Evolutionary conservation across 208 protist species (phyloP), one percentile per base, ranked within the genome.

Genomic region (Phytomonas sp.): DNA sequence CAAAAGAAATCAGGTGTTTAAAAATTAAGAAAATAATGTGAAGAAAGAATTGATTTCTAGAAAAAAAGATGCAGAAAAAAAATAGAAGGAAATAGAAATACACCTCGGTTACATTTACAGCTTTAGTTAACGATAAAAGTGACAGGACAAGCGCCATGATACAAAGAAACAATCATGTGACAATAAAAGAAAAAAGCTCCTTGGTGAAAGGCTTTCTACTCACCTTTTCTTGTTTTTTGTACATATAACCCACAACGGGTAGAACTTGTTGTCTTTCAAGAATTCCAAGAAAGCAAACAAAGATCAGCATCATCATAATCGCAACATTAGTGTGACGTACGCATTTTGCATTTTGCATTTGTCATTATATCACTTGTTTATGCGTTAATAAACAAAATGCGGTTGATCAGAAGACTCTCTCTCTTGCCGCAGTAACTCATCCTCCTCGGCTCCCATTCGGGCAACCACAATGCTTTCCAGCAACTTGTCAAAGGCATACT

Each of bases 401-500:
- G 40, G 40, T 46, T 46, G 40, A 46, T 46, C 40, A 46, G 7
- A 20, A 20, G 40, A 46, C 64, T 62, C 80, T 63, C 30, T 79
- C 62, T 95, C 76, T 28, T 78, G 78, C 43, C 77, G 70, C 37
- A 93, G 74, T 46, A 91, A 53, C 61, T 86, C 87, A 34, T 93
- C 82, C 75, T 93, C 90, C 75, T 95, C 87, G 6, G 79, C 80
- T 51, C 83, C 77, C 74, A 85, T 82, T n/a, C 81, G 80, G 1
- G 75, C 71, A 0, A 83, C 60, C 9, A 91, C 75, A 65, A 93
- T 85, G 29, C 74, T 78, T 76, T 93, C 85, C 30, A 96, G 81
- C 0, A 96, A 73, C 36, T 79, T 77, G 53, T 95, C 91, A 77
- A 96, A 96, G 0, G 85, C 91, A n/a, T 86, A 82, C 75, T 95